Conservation (phyloP, 176 grass and related monocot genomes). For the Poa pratensis region DNA sequence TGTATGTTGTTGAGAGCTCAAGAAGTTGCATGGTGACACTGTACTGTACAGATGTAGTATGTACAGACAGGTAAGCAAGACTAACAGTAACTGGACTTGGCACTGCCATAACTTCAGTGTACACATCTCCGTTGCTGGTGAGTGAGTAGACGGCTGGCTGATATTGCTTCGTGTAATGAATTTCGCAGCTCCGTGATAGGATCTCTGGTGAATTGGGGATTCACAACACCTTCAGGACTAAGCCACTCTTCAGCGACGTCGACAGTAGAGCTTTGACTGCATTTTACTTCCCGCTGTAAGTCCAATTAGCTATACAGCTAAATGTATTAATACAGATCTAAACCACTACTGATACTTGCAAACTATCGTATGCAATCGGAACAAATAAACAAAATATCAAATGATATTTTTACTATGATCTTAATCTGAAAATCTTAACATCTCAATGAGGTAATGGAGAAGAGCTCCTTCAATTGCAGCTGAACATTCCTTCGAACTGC, state of each 20-base stretch:
- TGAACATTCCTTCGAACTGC: neutral
- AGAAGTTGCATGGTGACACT: constrained; percentile 73
- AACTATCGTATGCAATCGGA: no score
- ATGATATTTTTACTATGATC: neutral
- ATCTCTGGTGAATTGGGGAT: constrained; percentile 61
- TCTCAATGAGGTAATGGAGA: constrained; percentile 1
- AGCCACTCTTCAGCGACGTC: constrained; percentile 10
- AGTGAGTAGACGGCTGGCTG: no score
- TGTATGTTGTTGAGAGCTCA: constrained; percentile 85
- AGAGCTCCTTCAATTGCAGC: neutral
- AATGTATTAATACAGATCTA: no score
- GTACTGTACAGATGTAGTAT: constrained; percentile 37
- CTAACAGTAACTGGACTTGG: neutral
- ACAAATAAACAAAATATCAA: no score
- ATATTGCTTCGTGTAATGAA: neutral
- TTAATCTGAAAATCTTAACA: neutral
- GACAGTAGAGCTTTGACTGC: constrained; percentile 14
- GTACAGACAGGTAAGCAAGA: constrained; percentile 63
- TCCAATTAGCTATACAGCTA: no score
- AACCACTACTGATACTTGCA: no score
- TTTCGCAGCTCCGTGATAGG: constrained; percentile 65
- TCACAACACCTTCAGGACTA: constrained; percentile 34
- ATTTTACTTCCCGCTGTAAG: no score
- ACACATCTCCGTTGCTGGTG: neutral
- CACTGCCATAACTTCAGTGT: neutral